Evolutionary conservation across 176 grass and related monocot species (phyloP), one percentile per base, ranked within the genome.

Genomic region (Rhynchospora breviuscula): DNA sequence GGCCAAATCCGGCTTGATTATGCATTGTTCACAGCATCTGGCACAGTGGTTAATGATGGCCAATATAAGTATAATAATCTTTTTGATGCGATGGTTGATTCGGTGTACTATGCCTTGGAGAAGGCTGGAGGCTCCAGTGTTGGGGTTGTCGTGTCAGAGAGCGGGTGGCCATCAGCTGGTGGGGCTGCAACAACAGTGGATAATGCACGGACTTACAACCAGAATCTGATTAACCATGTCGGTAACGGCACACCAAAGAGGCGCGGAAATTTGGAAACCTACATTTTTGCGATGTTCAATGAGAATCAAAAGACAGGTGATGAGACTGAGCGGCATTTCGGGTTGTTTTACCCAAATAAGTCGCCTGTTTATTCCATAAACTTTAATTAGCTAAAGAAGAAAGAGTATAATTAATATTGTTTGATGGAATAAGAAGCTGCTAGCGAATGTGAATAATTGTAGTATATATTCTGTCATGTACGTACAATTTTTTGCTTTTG

Each of bases 11-110:
- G 18, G 0, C 77, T 90, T 0, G 5, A 35, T 0, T 97, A 94
- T 69, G 88, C 91, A 1, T 88, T 92, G 73, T 92, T 94, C 86
- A 83, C 91, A 3, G 73, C 82, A 1, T 2, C 79, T 44, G 86
- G 89, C 22, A 85, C 82, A 0, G 79, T 74, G 0, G 89, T 97
- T 47, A 0, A 0, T n/a, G 33, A 60, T 54, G 79, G 78, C 72
- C 44, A 3, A 25, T 43, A 10, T 0, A 15, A 31, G 6, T 85
- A 85, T 29, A 26, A 85, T 8, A 85, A 87, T 14, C 79, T 87
- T 4, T 87, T 87, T 19, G 86, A 88, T 67, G 85, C 86, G 9
- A 44, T 62, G 56, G 86, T 83, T 6, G 81, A 84, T 74, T 10
- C 11, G 1, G 8, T 67, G 9, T 88, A 88, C 56, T 47, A 67